Evolutionary conservation across 129 eudicot species (phyloP).

Genomic region (Gnaphalium uliginosum): DNA sequence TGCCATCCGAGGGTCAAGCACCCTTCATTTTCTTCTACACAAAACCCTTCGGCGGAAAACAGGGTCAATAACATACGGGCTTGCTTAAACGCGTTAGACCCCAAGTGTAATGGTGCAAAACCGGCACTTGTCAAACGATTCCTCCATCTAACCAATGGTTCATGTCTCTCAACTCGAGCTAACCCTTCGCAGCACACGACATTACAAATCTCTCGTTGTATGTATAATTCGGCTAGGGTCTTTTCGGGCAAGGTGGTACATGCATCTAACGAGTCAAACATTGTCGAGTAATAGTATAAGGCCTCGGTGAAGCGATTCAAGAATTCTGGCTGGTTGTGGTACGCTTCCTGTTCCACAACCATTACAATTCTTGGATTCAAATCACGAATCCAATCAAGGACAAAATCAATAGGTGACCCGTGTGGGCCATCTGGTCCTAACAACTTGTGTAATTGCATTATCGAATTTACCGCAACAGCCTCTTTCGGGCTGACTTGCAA

Average conservation of each 20-base stretch:
- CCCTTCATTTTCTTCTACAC: constrained; percentile 77
- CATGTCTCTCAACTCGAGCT: constrained; percentile 79
- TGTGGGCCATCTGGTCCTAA: constrained; percentile 36
- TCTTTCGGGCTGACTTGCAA: constrained; percentile 58
- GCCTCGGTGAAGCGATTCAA: constrained; percentile 69
- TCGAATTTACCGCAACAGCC: constrained; percentile 69
- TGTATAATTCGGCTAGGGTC: constrained; percentile 55
- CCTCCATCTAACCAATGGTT: constrained; percentile 66
- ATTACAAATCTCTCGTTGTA: constrained; percentile 70
- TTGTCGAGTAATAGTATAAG: constrained; percentile 69
- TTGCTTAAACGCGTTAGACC: constrained; percentile 79
- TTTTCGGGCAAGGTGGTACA: constrained; percentile 46
- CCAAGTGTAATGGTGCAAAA: constrained; percentile 59
- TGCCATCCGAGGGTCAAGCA: constrained; percentile 87
- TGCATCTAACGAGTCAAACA: constrained; percentile 79
- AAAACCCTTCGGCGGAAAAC: constrained; percentile 73
- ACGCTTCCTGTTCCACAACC: constrained; percentile 80
- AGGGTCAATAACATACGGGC: constrained; percentile 76
- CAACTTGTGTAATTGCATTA: constrained; percentile 63
- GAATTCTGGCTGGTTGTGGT: constrained; percentile 66
- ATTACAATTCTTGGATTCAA: constrained; percentile 67
- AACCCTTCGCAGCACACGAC: constrained; percentile 75
- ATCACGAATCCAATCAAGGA: constrained; percentile 48
- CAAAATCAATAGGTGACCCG: constrained; percentile 43
- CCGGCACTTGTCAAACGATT: constrained; percentile 55